Percentiles rank a stretch among this genome's conserved stretches.
Evolutionary conservation across 352 stramenopile genomes (phyloP).

Genomic region (Stramenopiles sp.): DNA sequence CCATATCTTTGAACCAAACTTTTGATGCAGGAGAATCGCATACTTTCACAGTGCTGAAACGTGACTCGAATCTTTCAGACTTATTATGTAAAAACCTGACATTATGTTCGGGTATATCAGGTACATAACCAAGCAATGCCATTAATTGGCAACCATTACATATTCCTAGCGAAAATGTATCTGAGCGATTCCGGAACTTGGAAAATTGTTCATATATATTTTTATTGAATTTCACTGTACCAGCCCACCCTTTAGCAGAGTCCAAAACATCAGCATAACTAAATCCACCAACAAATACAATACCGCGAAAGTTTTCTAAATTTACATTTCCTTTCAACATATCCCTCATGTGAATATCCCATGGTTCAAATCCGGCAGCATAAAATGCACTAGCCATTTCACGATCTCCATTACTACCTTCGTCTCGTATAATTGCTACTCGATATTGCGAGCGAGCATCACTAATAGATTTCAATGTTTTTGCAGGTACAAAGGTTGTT

Average conservation of each 20-base stretch:
- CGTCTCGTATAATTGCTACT: conserved; percentile 86
- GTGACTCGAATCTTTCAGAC: conserved; percentile 84
- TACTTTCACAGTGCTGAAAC: conserved; percentile 87
- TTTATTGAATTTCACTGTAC: conserved; percentile 87
- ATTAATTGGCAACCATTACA: conserved; percentile 99
- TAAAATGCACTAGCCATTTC: conserved; percentile 96
- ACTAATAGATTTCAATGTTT: neutral
- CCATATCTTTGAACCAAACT: conserved; percentile 96
- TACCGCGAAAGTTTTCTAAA: conserved; percentile 81
- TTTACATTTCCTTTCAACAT: conserved; percentile 65
- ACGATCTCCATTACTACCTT: conserved; percentile 95
- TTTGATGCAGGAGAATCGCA: conserved; percentile 52
- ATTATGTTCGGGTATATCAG: conserved; percentile 25
- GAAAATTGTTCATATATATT: conserved; percentile 86
- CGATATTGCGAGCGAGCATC: conserved; percentile 54
- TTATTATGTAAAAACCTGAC: conserved; percentile 86
- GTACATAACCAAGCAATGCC: conserved; percentile 91
- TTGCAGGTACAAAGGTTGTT: neutral
- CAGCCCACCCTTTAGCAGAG: conserved; percentile 93
- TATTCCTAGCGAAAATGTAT: conserved; percentile 96
- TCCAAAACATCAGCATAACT: conserved; percentile 95
- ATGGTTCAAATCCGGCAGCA: conserved; percentile 86
- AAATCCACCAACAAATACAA: conserved; percentile 96
- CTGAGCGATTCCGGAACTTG: conserved; percentile 70
- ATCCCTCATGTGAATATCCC: conserved; percentile 92